Percentiles rank a stretch among this genome's conserved stretches.
These are phyloP conservation scores for Mycena crocata DNA, from an alignment of 768 basidiomycete species.

Conservation along the genomic window DNA sequence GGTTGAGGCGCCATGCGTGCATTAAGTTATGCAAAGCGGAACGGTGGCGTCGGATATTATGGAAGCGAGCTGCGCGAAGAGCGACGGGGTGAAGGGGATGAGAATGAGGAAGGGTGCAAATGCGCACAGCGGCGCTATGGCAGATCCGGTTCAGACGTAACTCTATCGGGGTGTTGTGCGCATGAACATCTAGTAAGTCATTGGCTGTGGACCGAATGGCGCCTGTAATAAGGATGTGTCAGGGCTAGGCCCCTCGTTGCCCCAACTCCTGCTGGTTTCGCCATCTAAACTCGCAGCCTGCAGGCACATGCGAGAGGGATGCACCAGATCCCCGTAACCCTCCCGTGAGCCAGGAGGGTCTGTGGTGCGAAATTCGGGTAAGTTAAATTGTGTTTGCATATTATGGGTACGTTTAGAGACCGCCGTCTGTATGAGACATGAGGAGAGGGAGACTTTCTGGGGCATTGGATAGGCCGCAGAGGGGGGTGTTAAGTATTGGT, in stretches of 20 bases:
- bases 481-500: too few relatives aligned
- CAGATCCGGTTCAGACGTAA: too few relatives aligned
- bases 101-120: too few relatives aligned
- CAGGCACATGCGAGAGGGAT: slow-evolving; percentile 22
- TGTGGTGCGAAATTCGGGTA: not conserved
- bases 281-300: slow-evolving; percentile 15
- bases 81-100: not conserved
- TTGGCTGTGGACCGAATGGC: too few relatives aligned
- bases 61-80: not conserved
- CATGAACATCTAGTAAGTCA: too few relatives aligned
- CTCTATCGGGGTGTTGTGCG: too few relatives aligned
- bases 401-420: slow-evolving; percentile 12
- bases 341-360: slow-evolving; percentile 23
- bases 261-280: slow-evolving; percentile 25
- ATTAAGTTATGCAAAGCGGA: not conserved
- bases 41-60: not conserved
- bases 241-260: slow-evolving; percentile 11
- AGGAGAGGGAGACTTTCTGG: too few relatives aligned
- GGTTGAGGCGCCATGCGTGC: not conserved
- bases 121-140: too few relatives aligned
- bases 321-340: slow-evolving; percentile 25
- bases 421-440: slow-evolving; percentile 13
- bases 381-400: slow-evolving; percentile 12
- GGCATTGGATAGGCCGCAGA: too few relatives aligned
- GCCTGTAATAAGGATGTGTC: too few relatives aligned